phyloP scores from a whole-genome alignment of 2,329 filamentous ascomycete genomes.

The Colletotrichum sp. region DNA sequence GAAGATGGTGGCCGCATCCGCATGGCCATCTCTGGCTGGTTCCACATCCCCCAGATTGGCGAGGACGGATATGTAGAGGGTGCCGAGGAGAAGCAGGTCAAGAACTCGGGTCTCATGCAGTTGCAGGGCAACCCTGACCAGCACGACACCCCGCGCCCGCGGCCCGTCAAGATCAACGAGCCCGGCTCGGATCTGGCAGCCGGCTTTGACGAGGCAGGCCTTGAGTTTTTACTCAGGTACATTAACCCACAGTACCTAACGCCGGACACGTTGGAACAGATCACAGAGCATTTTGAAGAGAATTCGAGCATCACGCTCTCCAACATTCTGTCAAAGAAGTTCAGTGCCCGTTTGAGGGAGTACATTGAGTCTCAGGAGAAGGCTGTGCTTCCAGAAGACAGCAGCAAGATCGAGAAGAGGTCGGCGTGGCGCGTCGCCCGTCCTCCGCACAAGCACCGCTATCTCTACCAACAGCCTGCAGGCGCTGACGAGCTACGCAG shows the following conservation, averaged over 20 bases:
- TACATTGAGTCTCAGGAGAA: constrained; percentile 73
- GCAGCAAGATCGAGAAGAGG: constrained; percentile 61
- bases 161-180: constrained; percentile 54
- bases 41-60: constrained; percentile 93
- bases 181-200: constrained; percentile 54
- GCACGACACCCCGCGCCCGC: constrained; percentile 79
- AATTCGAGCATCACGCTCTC: constrained; percentile 85
- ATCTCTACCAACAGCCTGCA: constrained; percentile 74
- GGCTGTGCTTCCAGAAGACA: constrained; percentile 48
- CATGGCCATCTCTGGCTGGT: constrained; percentile 99
- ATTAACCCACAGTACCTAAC: constrained; percentile 90
- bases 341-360: constrained; percentile 71
- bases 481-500: constrained; percentile 39
- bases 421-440: constrained; percentile 76
- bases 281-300: constrained; percentile 80
- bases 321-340: constrained; percentile 79
- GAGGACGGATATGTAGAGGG: constrained; percentile 92
- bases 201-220: constrained; percentile 73
- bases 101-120: constrained; percentile 91
- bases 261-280: constrained; percentile 85
- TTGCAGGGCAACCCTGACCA: constrained; percentile 89
- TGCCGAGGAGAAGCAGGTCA: constrained; percentile 84
- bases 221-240: constrained; percentile 90
- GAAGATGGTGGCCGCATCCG: constrained; percentile 79
- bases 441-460: constrained; percentile 95